A percentile compares a stretch with the other conserved stretches of the same genome.
phyloP scores from a whole-genome alignment of 2,329 filamentous ascomycete genomes.

The Aciculosporium take region DNA sequence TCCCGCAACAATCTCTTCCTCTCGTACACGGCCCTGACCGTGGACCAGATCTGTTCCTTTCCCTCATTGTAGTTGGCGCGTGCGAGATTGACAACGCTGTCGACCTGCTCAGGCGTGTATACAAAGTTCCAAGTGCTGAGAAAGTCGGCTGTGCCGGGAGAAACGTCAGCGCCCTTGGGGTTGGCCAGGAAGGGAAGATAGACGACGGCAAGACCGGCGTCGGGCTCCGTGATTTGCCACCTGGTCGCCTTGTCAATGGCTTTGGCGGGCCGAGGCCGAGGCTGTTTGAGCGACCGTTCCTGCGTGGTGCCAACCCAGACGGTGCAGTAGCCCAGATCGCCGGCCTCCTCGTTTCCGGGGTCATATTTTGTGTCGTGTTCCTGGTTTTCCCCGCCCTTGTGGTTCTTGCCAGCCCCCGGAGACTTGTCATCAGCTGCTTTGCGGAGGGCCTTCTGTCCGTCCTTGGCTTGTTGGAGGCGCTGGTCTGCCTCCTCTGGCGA shows the following conservation, averaged over 20 bases:
- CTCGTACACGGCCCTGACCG: constrained; percentile 82
- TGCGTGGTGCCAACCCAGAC: constrained; percentile 83
- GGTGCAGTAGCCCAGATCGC: constrained; percentile 79
- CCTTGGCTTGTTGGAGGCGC: constrained; percentile 48
- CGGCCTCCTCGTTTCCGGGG: constrained; percentile 28
- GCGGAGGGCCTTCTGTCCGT: constrained; percentile 24
- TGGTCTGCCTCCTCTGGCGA: constrained; percentile 44
- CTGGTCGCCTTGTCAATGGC: constrained; percentile 48
- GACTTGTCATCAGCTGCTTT: constrained; percentile 9
- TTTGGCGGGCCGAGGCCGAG: constrained; percentile 37
- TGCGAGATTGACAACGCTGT: constrained; percentile 68
- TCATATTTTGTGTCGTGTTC: constrained; percentile 24
- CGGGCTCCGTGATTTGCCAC: constrained; percentile 53
- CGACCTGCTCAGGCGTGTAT: constrained; percentile 81
- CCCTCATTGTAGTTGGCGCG: constrained; percentile 79
- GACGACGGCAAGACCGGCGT: constrained; percentile 75
- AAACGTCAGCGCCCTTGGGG: constrained; percentile 62
- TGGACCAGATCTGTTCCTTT: constrained; percentile 59
- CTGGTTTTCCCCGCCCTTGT: constrained; percentile 8
- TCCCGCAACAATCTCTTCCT: constrained; percentile 62
- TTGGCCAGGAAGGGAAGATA: constrained; percentile 88
- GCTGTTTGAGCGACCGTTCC: constrained; percentile 47
- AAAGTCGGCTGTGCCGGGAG: constrained; percentile 71
- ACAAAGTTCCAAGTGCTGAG: constrained; percentile 97
- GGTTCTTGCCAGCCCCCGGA: constrained; percentile 11